Conservation (phyloP, 768 basidiomycete genomes). For the Trametes elegans region DNA sequence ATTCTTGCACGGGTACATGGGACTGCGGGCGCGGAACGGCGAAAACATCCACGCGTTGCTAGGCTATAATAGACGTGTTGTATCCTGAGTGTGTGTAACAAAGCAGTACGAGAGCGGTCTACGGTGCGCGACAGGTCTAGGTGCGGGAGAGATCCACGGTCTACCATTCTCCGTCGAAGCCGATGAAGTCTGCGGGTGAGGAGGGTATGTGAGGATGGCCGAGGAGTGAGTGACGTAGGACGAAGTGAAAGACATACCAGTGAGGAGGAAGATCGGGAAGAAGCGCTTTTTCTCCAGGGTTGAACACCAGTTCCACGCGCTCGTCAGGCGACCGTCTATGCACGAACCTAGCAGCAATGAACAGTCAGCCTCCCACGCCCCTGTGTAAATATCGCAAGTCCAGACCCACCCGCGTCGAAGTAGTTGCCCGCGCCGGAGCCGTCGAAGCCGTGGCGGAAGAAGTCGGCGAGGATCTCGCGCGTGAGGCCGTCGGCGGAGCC, state of each 20-base stretch:
- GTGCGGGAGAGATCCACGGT: background rate
- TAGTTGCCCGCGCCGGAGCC: constrained; percentile 91
- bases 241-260: constrained; percentile 66
- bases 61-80: constrained; percentile 18
- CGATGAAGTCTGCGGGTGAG: constrained; percentile 60
- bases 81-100: constrained; percentile 15
- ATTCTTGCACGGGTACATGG: background rate
- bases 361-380: background rate
- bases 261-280: constrained; percentile 75
- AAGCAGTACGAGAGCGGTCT: constrained; percentile 5
- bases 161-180: constrained; percentile 86
- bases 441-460: constrained; percentile 87
- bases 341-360: too few species aligned
- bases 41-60: background rate
- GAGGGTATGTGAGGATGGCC: background rate
- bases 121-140: background rate
- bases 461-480: constrained; percentile 75
- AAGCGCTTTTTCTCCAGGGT: constrained; percentile 83
- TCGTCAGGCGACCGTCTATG: constrained; percentile 83
- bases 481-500: constrained; percentile 69
- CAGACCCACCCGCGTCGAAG: constrained; percentile 61
- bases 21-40: background rate
- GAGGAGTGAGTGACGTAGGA: background rate
- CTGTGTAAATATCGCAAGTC: background rate
- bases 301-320: constrained; percentile 93